Percentiles rank a stretch among this genome's conserved stretches.
Evolutionary conservation across 495 filamentous ascomycete genomes (phyloP).

Genomic region (Xylaria flabelliformis): DNA sequence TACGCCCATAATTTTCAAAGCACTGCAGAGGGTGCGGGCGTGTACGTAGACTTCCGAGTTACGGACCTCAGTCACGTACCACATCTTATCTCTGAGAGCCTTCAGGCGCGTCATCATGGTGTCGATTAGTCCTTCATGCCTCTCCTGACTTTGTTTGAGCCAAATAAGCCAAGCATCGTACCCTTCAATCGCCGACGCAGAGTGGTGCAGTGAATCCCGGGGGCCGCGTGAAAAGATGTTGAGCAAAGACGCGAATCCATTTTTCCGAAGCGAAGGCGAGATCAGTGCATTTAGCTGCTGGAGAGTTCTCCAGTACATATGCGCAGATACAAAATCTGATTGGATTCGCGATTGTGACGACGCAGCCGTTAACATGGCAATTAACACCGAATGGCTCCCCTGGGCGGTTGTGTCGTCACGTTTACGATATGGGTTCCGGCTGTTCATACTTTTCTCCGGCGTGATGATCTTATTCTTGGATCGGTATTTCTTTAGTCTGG

Average conservation of each 20-base stretch:
- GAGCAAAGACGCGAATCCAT: constrained; percentile 71
- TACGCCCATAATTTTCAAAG: constrained; percentile 89
- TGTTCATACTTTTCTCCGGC: constrained; percentile 52
- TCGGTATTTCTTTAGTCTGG: constrained; percentile 56
- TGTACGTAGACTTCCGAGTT: constrained; percentile 92
- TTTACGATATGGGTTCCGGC: constrained; percentile 62
- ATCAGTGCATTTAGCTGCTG: constrained; percentile 66
- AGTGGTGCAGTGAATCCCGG: constrained; percentile 69
- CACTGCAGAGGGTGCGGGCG: constrained; percentile 82
- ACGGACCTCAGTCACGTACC: constrained; percentile 96
- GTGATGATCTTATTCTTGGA: constrained; percentile 59
- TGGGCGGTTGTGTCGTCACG: constrained; percentile 43
- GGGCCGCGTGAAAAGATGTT: constrained; percentile 73
- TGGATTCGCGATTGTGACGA: constrained; percentile 69
- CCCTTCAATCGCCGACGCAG: constrained; percentile 70
- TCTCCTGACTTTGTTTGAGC: constrained; percentile 75
- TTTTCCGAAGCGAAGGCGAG: constrained; percentile 66
- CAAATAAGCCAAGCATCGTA: constrained; percentile 79
- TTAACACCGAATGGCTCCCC: constrained; percentile 54
- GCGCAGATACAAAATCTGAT: constrained; percentile 72
- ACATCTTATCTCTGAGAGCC: constrained; percentile 90
- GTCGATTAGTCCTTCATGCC: constrained; percentile 68
- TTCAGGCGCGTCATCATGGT: constrained; percentile 71
- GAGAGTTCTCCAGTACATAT: constrained; percentile 72
- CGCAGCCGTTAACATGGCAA: constrained; percentile 73